Evolutionary conservation across 2,329 filamentous ascomycete genomes (phyloP).

Genomic region (Elsinoe perseae): DNA sequence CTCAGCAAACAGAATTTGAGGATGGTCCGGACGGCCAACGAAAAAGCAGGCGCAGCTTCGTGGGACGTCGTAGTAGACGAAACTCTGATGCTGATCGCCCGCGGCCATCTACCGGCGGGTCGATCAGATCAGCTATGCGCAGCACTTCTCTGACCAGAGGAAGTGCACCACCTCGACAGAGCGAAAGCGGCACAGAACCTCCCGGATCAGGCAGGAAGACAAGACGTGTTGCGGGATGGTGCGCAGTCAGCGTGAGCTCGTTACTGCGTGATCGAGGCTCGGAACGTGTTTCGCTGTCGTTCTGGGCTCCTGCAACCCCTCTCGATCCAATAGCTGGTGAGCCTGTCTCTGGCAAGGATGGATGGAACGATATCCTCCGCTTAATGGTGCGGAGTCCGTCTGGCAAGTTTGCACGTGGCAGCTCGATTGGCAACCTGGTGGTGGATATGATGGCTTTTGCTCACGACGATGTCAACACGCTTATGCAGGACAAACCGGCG

Average conservation of each 20-base stretch:
- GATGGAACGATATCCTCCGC: constrained; percentile 65
- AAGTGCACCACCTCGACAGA: background rate
- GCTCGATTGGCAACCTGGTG: constrained; percentile 46
- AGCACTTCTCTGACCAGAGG: constrained; percentile 1
- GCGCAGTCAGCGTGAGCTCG: constrained; percentile 66
- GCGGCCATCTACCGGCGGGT: constrained; percentile 2
- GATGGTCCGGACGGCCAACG: constrained; percentile 2
- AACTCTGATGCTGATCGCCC: constrained; percentile 5
- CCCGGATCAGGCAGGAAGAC: constrained; percentile 39
- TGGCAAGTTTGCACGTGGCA: constrained; percentile 52
- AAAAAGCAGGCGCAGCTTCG: constrained; percentile 5
- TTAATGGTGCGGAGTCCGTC: constrained; percentile 65
- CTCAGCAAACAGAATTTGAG: constrained; percentile 12
- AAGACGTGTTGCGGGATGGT: constrained; percentile 66
- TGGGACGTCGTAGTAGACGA: background rate
- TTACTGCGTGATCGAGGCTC: constrained; percentile 51
- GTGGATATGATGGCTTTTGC: constrained; percentile 72
- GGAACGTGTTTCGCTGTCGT: constrained; percentile 13
- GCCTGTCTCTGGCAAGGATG: constrained; percentile 42
- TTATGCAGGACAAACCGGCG: constrained; percentile 83
- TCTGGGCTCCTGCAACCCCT: constrained; percentile 18
- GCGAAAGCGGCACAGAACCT: background rate
- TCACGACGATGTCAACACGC: constrained; percentile 64
- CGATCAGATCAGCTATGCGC: constrained; percentile 6
- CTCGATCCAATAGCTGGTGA: constrained; percentile 14